These are phyloP conservation scores for Saitozyma podzolica DNA, from an alignment of 768 basidiomycete genomes.

Conservation along the genomic window DNA sequence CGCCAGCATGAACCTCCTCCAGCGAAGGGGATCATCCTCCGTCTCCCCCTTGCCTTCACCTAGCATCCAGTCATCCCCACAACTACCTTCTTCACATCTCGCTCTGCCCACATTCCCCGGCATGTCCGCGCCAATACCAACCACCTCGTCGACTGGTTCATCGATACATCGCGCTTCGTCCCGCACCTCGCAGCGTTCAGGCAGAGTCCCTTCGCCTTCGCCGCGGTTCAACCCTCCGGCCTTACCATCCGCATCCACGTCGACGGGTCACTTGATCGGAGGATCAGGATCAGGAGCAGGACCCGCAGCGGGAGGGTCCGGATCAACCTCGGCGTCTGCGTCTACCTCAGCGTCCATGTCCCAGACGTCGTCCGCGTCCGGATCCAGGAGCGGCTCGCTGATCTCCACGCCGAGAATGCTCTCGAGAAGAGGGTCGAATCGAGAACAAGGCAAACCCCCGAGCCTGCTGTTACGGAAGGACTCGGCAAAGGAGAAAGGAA, in stretches of 20 bases:
- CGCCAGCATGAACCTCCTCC: too few relatives aligned
- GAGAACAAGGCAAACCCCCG: slow-evolving; percentile 2
- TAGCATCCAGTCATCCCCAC: background rate
- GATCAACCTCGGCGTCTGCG: slow-evolving; percentile 4
- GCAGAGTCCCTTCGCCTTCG: too few relatives aligned
- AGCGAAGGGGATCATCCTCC: too few relatives aligned
- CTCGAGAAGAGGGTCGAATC: slow-evolving; percentile 15
- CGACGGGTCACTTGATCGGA: too few relatives aligned
- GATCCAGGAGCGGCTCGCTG: background rate
- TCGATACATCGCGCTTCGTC: background rate
- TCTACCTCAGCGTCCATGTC: slow-evolving; percentile 2
- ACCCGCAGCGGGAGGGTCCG: background rate
- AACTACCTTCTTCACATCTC: background rate
- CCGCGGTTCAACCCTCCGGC: too few relatives aligned
- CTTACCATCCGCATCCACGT: too few relatives aligned
- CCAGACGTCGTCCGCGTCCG: background rate
- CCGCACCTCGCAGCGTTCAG: too few relatives aligned
- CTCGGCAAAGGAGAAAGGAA: slow-evolving; percentile 8
- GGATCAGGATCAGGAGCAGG: slow-evolving; percentile 1
- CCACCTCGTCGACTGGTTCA: background rate
- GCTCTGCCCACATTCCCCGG: background rate
- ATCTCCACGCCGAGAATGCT: slow-evolving; percentile 21
- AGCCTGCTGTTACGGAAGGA: slow-evolving; percentile 13
- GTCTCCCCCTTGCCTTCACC: slow-evolving; percentile 1
- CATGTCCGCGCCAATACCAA: background rate